Conservation (phyloP, 257 asterid species). For the Salvia rosmarinus region DNA sequence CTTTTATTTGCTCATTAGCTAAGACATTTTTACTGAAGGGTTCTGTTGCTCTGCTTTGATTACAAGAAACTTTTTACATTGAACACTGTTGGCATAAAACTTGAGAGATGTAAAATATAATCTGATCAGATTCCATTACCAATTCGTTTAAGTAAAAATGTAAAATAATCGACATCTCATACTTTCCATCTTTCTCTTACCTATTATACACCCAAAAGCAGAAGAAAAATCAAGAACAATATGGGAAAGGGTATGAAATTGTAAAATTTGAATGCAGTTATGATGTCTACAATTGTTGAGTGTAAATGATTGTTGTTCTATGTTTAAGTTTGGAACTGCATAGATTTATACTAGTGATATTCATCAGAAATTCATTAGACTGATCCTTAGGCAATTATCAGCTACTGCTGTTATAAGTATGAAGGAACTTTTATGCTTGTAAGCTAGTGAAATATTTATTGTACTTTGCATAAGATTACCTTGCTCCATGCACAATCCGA, state of each 20-base stretch:
- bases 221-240: no score
- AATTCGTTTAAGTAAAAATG: background rate
- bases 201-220: no score
- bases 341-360: background rate
- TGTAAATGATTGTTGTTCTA: background rate
- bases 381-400: conserved; percentile 5
- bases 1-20: conserved; percentile 26
- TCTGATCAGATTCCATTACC: conserved; percentile 16
- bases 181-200: no score
- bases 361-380: background rate
- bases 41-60: conserved; percentile 14
- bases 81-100: background rate
- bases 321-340: background rate
- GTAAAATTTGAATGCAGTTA: background rate
- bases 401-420: conserved; percentile 18
- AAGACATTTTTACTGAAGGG: background rate
- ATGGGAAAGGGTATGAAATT: background rate
- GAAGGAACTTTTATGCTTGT: conserved; percentile 1
- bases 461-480: background rate
- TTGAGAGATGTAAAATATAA: conserved; percentile 14
- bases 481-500: conserved; percentile 23
- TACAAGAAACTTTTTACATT: background rate
- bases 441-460: conserved; percentile 1
- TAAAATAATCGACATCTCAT: background rate
- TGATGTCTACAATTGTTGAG: conserved; percentile 8